Base-by-base conservation (phyloP, 768 basidiomycete genomes). In the Xerocomellus chrysenteron region DNA sequence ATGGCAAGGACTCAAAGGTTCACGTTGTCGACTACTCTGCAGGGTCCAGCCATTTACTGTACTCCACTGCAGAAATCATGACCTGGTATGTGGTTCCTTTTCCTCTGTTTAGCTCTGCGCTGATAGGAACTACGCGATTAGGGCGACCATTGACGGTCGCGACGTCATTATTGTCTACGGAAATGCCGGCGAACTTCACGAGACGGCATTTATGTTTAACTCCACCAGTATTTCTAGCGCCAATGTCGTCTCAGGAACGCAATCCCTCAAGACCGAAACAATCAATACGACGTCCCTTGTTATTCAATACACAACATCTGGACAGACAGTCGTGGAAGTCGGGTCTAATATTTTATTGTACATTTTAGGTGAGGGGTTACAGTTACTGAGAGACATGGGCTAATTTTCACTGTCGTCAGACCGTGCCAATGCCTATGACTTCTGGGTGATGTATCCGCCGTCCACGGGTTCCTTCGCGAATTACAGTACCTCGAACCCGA, bases 1-100 rank as follows among this genome's bases (percentile, higher is more conserved):
- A 74, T 53, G 80, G 80, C n/a, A 79, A 76, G 65, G 80, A 82
- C 58, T 80, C 80, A 0, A 82, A 82, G 63, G 71, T 81, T 36
- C 76, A 80, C 54, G 74, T 82, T 13, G 78, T 80, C 2, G 80
- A 81, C 57, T 81, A 81, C 54, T 53, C 55, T 21, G 79, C 79
- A 41, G 80, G 80, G 14, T 72, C 71, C 8, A 77, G 70, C 7
- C 74, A 71, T 28, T 46, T 81, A 41, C 59, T 81, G 2, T 81
- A 81, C 54, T 81, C 80, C 5, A 78, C 78, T 14, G 78, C 69
- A 6, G 80, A 82, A 63, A 75, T 81, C 21, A 64, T 81, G 62
- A 79, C 80, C 9, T 82, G 80, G 80, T 76, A 58, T 46, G 62
- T 48, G 5, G 21, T 24, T 47, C 6, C 19, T 33, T 47, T 45